phyloP scores from a whole-genome alignment of 2,329 filamentous ascomycete species.

The Colletotrichum tabaci region DNA sequence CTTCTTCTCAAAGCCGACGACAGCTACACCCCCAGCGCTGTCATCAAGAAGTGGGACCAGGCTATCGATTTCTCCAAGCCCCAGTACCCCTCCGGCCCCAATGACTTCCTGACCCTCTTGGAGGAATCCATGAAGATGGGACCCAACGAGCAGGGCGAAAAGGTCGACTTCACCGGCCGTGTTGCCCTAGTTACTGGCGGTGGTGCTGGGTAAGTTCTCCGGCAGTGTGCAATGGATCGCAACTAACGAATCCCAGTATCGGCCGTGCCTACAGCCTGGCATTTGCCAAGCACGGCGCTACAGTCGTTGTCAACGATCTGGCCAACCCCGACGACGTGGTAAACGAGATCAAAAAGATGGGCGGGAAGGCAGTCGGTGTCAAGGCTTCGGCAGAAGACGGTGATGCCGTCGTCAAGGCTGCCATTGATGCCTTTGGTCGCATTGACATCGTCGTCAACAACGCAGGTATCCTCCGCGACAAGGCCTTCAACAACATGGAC shows the following conservation, averaged over 20 bases:
- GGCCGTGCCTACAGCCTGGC: slow-evolving; percentile 91
- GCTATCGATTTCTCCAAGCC: slow-evolving; percentile 89
- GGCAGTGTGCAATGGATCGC: slow-evolving; percentile 14
- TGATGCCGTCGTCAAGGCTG: slow-evolving; percentile 89
- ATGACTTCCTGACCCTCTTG: slow-evolving; percentile 89
- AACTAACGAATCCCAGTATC: slow-evolving; percentile 68
- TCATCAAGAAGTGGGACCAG: slow-evolving; percentile 91
- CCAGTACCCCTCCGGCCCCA: slow-evolving; percentile 86
- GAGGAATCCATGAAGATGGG: slow-evolving; percentile 86
- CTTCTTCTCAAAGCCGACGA: slow-evolving; percentile 91
- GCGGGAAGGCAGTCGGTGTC: slow-evolving; percentile 91
- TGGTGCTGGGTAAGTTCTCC: slow-evolving; percentile 76
- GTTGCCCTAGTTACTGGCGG: slow-evolving; percentile 91
- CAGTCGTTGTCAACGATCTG: slow-evolving; percentile 96
- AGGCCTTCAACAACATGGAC: slow-evolving; percentile 98
- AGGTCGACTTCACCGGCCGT: slow-evolving; percentile 85
- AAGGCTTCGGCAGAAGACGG: slow-evolving; percentile 96
- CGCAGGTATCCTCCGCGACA: slow-evolving; percentile 96
- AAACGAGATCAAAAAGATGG: slow-evolving; percentile 89
- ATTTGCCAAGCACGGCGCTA: slow-evolving; percentile 87
- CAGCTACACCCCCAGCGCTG: slow-evolving; percentile 87
- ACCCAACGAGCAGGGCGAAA: slow-evolving; percentile 79
- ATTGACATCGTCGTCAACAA: slow-evolving; percentile 98
- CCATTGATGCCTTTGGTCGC: slow-evolving; percentile 93
- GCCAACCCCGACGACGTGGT: slow-evolving; percentile 92